These are phyloP conservation scores for Pelargonium nanum DNA, from an alignment of 345 rosid genomes.

Conservation along the genomic window DNA sequence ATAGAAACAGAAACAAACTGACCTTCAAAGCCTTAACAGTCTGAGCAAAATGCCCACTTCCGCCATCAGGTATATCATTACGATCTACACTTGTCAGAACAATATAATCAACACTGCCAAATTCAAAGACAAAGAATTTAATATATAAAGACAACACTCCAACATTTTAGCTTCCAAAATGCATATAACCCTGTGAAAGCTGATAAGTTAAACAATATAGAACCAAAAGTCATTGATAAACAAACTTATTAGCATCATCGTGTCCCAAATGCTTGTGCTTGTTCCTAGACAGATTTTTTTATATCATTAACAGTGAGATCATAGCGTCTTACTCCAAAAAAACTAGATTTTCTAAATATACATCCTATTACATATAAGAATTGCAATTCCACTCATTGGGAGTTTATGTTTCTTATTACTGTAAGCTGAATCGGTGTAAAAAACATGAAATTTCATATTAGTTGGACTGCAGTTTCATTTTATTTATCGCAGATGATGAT, in stretches of 20 bases:
- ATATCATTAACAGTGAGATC: background rate
- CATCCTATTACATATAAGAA: no score
- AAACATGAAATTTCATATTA: background rate
- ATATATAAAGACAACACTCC: background rate
- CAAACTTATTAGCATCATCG: background rate
- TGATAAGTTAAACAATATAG: background rate
- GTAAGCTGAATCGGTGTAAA: background rate
- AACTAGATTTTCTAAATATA: background rate
- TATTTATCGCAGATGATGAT: no score
- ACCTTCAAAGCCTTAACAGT: constrained; percentile 94
- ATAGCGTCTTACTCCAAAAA: background rate
- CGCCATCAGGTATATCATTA: constrained; percentile 94
- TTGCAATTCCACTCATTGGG: background rate
- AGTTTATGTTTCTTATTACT: background rate
- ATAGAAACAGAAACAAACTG: constrained; percentile 6
- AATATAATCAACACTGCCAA: constrained; percentile 82
- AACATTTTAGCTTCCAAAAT: background rate
- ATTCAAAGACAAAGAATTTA: constrained; percentile 1
- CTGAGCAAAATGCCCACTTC: constrained; percentile 94
- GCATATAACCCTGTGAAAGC: background rate
- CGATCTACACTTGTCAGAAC: constrained; percentile 98
- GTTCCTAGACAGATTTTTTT: background rate
- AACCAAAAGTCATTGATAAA: background rate
- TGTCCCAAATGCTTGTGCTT: background rate
- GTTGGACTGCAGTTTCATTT: no score